Evolutionary conservation across 116 monocot species (phyloP), one percentile per base, ranked within the genome.

Genomic region (Trichopus zeylanicus): DNA sequence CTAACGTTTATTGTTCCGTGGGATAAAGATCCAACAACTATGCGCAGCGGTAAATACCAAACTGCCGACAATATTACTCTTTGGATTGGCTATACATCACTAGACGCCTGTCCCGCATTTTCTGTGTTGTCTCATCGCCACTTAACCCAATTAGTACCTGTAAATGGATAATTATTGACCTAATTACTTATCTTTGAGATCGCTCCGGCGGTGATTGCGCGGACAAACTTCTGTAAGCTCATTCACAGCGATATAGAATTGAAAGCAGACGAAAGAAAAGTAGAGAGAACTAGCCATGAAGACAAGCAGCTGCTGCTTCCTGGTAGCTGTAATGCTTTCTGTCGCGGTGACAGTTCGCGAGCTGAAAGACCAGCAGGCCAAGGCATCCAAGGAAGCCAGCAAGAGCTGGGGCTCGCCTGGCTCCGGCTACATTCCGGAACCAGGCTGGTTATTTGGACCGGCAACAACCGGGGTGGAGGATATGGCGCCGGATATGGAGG

Each of bases 401-500:
- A 15, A 42, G 18, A 42, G 16, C 42, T 15, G 13, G 42, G 42
- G 12, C 42, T 42, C 18, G 42, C 42, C 42, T 42, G 42, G 42
- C 18, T 42, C 42, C n/a, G 42, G 18, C 42, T 13, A 42, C 42
- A 42, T 42, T 42, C 42, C 42, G 3, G 42, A 42, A 13, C 42
- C 42, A 13, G 12, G 12, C 12, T 42, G 26, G 53, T 63, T 59
- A 48, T 54, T 55, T n/a, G 66, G 65, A 10, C 55, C 48, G 67
- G 67, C 25, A 18, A 24, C 18, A 60, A 66, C 13, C 46, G 53
- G 30, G 70, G 64, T 10, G 78, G 75, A 7, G 75, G 69, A 5
- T 68, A 66, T 42, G 80, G 80, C 3, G 57, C 8, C 6, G 79
- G 79, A 0, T 65, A 56, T 52, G 70, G 70, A 23, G 63, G 70